Conservation (phyloP, 148 eudicot genomes). For the Rhododendron ovatum region DNA sequence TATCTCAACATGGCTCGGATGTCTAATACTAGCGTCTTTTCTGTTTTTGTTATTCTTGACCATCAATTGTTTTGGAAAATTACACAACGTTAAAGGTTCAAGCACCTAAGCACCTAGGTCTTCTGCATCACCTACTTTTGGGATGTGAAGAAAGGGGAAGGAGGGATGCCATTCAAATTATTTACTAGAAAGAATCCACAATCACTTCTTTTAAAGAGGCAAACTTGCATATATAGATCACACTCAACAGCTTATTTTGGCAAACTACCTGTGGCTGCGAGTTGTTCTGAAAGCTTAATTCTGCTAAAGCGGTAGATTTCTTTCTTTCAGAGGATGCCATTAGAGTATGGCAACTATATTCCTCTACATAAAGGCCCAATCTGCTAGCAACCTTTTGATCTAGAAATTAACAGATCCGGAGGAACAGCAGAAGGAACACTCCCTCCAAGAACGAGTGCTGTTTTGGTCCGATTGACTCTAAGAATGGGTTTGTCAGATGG, state of each 20-base stretch:
- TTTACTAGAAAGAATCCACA: background rate
- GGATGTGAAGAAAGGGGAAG: background rate
- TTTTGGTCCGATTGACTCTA: constrained; percentile 60
- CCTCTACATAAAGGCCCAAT: constrained; percentile 87
- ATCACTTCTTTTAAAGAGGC: background rate
- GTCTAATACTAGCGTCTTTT: too few species aligned
- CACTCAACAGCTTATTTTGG: background rate
- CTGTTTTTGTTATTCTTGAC: too few species aligned
- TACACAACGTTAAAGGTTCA: background rate
- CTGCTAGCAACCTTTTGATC: constrained; percentile 40
- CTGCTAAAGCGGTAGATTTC: constrained; percentile 46
- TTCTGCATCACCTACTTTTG: background rate
- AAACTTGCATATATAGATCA: background rate
- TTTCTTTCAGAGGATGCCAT: constrained; percentile 75
- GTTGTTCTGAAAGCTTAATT: constrained; percentile 69
- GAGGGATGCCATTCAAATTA: background rate
- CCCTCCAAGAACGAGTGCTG: constrained; percentile 94
- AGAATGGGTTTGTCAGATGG: constrained; percentile 66
- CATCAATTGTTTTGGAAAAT: background rate
- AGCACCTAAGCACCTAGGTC: background rate
- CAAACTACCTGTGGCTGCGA: constrained; percentile 47
- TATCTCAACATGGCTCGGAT: too few species aligned
- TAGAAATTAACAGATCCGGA: constrained; percentile 53
- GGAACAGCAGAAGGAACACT: constrained; percentile 76
- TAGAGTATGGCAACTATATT: constrained; percentile 72